phyloP scores from a whole-genome alignment of 148 eudicot genomes.

The Silene uniflora region DNA sequence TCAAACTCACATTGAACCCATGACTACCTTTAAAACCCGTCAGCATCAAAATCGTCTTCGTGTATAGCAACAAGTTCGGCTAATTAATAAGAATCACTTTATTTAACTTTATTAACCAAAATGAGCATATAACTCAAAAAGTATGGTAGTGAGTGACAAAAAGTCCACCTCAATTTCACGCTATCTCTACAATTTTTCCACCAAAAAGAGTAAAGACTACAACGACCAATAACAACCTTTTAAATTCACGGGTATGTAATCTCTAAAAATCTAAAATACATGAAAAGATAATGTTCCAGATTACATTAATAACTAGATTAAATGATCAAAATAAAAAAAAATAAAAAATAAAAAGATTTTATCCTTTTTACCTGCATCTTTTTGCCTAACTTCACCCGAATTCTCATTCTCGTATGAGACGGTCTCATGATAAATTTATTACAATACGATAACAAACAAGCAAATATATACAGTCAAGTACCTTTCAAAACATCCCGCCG shows the following conservation, averaged over 20 bases:
- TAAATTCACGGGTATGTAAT: constrained; percentile 15
- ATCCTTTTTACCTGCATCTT: not conserved
- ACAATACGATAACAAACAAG: too few species aligned
- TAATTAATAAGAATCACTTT: not conserved
- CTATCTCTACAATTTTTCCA: not conserved
- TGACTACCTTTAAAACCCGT: not conserved
- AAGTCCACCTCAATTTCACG: constrained; percentile 15
- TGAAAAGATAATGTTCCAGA: not conserved
- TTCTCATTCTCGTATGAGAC: too few species aligned
- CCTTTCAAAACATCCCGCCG: constrained; percentile 43
- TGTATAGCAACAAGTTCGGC: not conserved
- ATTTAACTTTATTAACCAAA: too few species aligned
- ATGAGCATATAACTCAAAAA: not conserved
- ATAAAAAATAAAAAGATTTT: not conserved
- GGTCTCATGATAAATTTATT: too few species aligned
- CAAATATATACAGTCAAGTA: not conserved
- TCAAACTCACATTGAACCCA: not conserved
- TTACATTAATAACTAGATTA: not conserved
- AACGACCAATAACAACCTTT: too few species aligned
- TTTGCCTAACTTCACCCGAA: not conserved
- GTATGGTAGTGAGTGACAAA: not conserved
- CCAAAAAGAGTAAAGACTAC: not conserved
- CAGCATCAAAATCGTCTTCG: not conserved
- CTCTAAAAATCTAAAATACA: too few species aligned
- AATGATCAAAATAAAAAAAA: not conserved